These are phyloP conservation scores for Quercus tomentella DNA, from an alignment of 331 rosid species.

Conservation along the genomic window DNA sequence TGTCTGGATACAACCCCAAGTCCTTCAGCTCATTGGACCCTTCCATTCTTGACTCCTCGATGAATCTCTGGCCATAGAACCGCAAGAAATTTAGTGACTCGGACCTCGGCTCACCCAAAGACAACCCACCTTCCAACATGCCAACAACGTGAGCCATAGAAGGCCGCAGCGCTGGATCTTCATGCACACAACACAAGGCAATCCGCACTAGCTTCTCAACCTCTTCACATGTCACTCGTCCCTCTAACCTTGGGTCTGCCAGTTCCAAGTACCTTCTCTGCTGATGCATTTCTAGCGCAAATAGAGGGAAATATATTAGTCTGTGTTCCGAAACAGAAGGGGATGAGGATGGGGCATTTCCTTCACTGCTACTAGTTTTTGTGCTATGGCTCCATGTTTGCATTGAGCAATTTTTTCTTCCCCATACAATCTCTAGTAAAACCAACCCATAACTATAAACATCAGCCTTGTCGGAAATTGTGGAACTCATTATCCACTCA, in stretches of 20 bases:
- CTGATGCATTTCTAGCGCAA: slow-evolving; percentile 88
- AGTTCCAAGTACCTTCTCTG: slow-evolving; percentile 65
- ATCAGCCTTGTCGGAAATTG: slow-evolving; percentile 80
- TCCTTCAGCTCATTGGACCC: slow-evolving; percentile 11
- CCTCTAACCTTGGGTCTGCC: slow-evolving; percentile 66
- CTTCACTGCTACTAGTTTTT: slow-evolving; percentile 48
- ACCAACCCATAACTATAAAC: slow-evolving; percentile 94
- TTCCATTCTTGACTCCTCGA: slow-evolving; percentile 58
- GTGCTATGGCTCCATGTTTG: slow-evolving; percentile 57
- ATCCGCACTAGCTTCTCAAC: slow-evolving; percentile 68
- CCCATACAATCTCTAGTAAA: slow-evolving; percentile 75
- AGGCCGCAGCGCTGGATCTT: slow-evolving; percentile 80
- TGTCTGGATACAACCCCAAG: slow-evolving; percentile 15
- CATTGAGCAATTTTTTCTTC: slow-evolving; percentile 60
- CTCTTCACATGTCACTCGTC: slow-evolving; percentile 56
- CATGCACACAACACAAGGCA: slow-evolving; percentile 86
- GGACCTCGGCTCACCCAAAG: slow-evolving; percentile 57
- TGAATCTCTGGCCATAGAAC: slow-evolving; percentile 69
- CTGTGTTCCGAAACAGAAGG: slow-evolving; percentile 38
- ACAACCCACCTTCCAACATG: slow-evolving; percentile 80
- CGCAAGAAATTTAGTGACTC: slow-evolving; percentile 71
- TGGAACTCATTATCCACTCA: slow-evolving; percentile 84
- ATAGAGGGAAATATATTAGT: slow-evolving; percentile 68
- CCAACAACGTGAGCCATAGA: slow-evolving; percentile 64
- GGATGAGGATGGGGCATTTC: slow-evolving; percentile 32